Base-by-base conservation (phyloP, 768 basidiomycete species). In the Podaxis sp. region DNA sequence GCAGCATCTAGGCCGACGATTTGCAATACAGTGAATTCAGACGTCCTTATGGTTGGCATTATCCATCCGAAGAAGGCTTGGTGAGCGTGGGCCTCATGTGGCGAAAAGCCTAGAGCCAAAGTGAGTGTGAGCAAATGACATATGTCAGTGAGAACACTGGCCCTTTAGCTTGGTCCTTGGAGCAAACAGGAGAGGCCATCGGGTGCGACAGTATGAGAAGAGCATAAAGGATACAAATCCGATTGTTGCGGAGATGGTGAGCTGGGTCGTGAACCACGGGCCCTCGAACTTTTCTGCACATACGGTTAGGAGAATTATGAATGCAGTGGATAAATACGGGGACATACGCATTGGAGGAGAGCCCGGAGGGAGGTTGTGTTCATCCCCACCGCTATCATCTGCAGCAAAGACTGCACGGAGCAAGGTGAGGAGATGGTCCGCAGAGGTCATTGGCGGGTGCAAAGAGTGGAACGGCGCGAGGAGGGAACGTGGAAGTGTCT, bases 1-100 rank as follows among this genome's bases (percentile, higher is more conserved):
- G 94, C 95, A 44, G 96, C 96, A 72, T 99, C 96, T 44, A 99
- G 76, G 0, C 96, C 96, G 11, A 99, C 96, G 53, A 97, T 96
- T 72, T 98, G 95, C 2, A 99, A 79, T 2, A 99, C 86, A 0
- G 93, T 90, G 62, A 92, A 95, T 70, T 99, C 96, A 48, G 92
- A 95, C 0, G 89, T 94, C 61, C 82, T 78, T 46, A 98, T 81
- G 0, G 96, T 98, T 1, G 96, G 96, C 65, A 96, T 74, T 55
- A 99, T 91, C 96, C 97, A 99, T 25, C 94, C 94, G 74, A 97
- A 94, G 76, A 97, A 91, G 0, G 89, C 86, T 61, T 84, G 81
- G 66, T 92, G 89, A 2, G 87, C 86, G 69, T 95, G 94, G 0
- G 91, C 94, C 72, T 95, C 93, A 65, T 94, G 92, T 18, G 94